Percentiles rank a stretch among this genome's conserved stretches.
These are phyloP conservation scores for Coccomyxa subellipsoidea DNA, from an alignment of 163 green algal genomes.

Conservation along the genomic window DNA sequence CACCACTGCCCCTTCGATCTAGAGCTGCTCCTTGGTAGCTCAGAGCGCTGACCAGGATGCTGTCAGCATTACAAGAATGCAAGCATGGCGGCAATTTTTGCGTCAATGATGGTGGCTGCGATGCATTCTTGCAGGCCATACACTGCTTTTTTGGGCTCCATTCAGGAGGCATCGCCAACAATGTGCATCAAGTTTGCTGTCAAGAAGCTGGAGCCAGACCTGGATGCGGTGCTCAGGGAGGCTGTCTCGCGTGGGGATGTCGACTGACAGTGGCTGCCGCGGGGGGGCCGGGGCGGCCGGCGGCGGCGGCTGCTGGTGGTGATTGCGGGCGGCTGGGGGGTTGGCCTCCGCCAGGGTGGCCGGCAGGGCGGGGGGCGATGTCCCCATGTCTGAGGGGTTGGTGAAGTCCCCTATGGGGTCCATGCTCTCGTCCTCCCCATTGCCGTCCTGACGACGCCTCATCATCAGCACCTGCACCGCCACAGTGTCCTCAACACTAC, in stretches of 20 bases:
- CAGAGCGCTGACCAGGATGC: no score
- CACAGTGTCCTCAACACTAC: not conserved
- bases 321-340: not conserved
- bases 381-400: not conserved
- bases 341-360: not conserved
- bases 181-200: no score
- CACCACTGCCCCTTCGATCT: no score
- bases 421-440: not conserved
- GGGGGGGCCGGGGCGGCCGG: not conserved
- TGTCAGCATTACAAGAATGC: no score
- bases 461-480: slow-evolving; percentile 5
- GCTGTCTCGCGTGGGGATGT: not conserved
- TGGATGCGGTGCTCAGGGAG: slow-evolving; percentile 11
- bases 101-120: no score
- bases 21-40: no score
- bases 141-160: no score
- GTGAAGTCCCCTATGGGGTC: not conserved
- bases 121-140: no score
- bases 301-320: not conserved
- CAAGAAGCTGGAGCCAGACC: not conserved
- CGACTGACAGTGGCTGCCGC: not conserved
- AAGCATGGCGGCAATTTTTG: no score
- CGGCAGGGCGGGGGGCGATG: not conserved
- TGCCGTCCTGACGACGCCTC: not conserved
- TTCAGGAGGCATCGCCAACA: no score